A percentile compares a stretch with the other conserved stretches of the same genome.
Conservation (phyloP, 208 protist species). For the Histomonas meleagridis region DNA sequence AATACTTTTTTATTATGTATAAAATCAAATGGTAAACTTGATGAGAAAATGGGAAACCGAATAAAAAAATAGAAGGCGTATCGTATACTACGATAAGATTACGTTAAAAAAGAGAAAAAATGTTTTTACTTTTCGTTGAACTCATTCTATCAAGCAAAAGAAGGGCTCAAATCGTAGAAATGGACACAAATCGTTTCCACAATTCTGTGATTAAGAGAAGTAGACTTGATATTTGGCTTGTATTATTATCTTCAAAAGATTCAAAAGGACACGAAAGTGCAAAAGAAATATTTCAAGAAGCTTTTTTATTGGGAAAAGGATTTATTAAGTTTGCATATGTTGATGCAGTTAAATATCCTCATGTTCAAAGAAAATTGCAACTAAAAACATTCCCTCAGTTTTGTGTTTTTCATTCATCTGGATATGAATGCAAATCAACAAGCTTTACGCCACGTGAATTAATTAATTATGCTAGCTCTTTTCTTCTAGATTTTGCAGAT, state of each 20-base stretch:
- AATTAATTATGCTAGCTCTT: background rate
- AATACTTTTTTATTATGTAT: too few relatives aligned
- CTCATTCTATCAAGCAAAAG: background rate
- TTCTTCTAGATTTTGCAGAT: background rate
- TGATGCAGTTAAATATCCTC: background rate
- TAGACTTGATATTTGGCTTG: background rate
- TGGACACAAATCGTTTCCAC: background rate
- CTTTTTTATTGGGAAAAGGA: constrained; percentile 1
- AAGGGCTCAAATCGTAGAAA: background rate
- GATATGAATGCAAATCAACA: background rate
- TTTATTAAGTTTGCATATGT: constrained; percentile 22
- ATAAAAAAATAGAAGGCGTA: too few relatives aligned
- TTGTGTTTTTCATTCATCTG: background rate
- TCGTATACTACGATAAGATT: too few relatives aligned
- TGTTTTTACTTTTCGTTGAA: background rate
- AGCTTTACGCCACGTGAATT: background rate
- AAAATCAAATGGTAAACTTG: too few relatives aligned
- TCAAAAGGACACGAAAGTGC: background rate
- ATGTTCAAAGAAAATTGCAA: background rate
- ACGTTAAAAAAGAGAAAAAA: too few relatives aligned
- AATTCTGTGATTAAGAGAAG: background rate
- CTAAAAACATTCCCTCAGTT: background rate
- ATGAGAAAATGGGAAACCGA: too few relatives aligned
- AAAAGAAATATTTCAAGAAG: background rate
- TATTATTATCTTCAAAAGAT: background rate